Conservation (phyloP, 1,284 basidiomycete genomes). For the Ceraceosorus guamensis region DNA sequence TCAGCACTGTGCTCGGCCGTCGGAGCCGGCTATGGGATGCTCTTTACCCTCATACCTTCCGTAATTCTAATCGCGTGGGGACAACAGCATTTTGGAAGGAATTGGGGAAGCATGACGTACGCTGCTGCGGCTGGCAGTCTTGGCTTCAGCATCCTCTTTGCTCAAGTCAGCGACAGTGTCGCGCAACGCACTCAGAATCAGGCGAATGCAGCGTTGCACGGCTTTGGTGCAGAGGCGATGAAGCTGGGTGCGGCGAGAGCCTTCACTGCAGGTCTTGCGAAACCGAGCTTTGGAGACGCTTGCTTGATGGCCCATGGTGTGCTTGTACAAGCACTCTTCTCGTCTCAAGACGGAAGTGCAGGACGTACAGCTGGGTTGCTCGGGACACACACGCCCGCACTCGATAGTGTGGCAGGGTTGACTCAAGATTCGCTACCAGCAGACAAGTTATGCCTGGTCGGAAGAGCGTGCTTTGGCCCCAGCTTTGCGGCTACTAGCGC, state of each 20-base stretch:
- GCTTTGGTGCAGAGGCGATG: no score
- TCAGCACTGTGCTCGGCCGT: constrained; percentile 7
- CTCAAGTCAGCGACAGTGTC: constrained; percentile 7
- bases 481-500: constrained; percentile 8
- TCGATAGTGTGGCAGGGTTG: no score
- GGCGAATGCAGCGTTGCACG: no score
- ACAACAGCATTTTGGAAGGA: constrained; percentile 13
- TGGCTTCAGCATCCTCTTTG: constrained; percentile 17
- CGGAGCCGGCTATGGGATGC: constrained; percentile 14
- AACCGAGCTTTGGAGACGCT: background rate
- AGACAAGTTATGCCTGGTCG: constrained; percentile 7
- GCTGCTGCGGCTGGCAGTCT: constrained; percentile 12
- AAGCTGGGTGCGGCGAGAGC: no score
- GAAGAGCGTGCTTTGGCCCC: constrained; percentile 12
- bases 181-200: no score
- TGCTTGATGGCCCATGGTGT: background rate
- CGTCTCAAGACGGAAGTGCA: background rate
- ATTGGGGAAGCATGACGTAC: constrained; percentile 16
- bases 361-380: background rate
- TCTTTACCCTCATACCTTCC: constrained; percentile 16
- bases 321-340: background rate
- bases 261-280: no score
- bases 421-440: background rate
- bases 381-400: no score
- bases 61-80: constrained; percentile 10